Evolutionary conservation across 306 rosid species (phyloP), one percentile per base, ranked within the genome.

Genomic region (Gastrolobium bilobum): DNA sequence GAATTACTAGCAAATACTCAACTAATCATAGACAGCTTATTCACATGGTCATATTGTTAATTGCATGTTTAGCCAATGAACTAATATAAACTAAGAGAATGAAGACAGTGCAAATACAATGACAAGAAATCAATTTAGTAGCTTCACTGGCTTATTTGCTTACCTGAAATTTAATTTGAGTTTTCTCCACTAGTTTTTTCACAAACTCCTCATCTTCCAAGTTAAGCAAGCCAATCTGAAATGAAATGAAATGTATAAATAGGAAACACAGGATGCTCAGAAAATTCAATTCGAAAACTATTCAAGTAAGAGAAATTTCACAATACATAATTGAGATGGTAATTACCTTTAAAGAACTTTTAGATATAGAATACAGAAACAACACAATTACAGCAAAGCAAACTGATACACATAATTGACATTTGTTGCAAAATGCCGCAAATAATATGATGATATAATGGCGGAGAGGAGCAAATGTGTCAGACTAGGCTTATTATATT

Each of bases 191-290:
- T 20, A 93, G 62, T 75, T 88, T 86, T 86, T 86, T 85, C 38
- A 82, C 93, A 7, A 90, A 88, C 70, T 90, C 94, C 79, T 93
- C 99, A 71, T 81, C 85, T 82, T 93, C 99, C 90, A 95, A 83
- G 89, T 95, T 95, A 42, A 90, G 52, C 88, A 93, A 81, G 61
- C 99, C 98, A 80, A 95, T 89, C 99, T 95, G 91, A 63, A 70
- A 40, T 68, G 91, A 63, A 70, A 40, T 68, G 4, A 56, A 67
- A 70, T 44, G 81, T 7, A 73, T 7, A 48, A 42, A 44, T 33
- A 68, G 4, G 66, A 75, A 61, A 68, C 46, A 35, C 6, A 62
- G 8, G 46, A 14, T 14, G 80, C 64, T 78, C 54, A 61, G 56
- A 77, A 77, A 77, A 48, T 59, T 70, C 66, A 81, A 42, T 31